A percentile compares a stretch with the other conserved stretches of the same genome.
Conservation (phyloP, 208 protist genomes). For the Vickermania ingenoplastis region DNA sequence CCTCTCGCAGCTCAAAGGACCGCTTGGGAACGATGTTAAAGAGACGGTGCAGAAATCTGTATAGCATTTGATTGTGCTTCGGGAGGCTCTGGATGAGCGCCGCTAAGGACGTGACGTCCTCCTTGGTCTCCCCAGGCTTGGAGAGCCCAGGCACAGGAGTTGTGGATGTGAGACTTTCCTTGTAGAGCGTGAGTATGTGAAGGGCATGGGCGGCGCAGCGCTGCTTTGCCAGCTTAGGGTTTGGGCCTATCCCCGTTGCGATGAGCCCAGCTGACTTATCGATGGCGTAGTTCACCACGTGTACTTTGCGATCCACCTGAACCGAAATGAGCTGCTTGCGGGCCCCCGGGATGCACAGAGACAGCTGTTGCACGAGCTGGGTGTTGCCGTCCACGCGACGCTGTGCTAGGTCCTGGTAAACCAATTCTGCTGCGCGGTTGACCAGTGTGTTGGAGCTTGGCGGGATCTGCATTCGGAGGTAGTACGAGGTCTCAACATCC, state of each 20-base stretch:
- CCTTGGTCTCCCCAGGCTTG: not conserved
- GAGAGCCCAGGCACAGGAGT: too few relatives aligned
- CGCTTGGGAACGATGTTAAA: not conserved
- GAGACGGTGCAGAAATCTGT: slow-evolving; percentile 6
- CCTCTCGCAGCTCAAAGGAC: not conserved
- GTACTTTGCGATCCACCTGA: slow-evolving; percentile 18
- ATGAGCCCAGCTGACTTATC: slow-evolving; percentile 21
- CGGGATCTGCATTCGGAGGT: slow-evolving; percentile 15
- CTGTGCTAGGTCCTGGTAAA: slow-evolving; percentile 10
- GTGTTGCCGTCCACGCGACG: not conserved
- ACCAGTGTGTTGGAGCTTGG: slow-evolving; percentile 32
- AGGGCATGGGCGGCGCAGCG: slow-evolving; percentile 25
- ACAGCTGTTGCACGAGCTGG: slow-evolving; percentile 1
- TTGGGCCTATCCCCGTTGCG: slow-evolving; percentile 40
- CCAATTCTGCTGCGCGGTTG: slow-evolving; percentile 32
- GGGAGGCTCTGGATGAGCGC: not conserved
- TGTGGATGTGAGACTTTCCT: slow-evolving; percentile 6
- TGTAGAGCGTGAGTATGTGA: slow-evolving; percentile 16
- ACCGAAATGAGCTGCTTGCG: slow-evolving; percentile 21
- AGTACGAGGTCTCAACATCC: not conserved
- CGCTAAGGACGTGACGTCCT: too few relatives aligned
- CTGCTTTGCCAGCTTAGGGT: slow-evolving; percentile 35
- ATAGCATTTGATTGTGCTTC: not conserved
- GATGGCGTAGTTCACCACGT: slow-evolving; percentile 38
- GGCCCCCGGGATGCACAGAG: not conserved